Evolutionary conservation across 176 grass and related monocot genomes (phyloP).

Genomic region (Hyparrhenia diplandra): DNA sequence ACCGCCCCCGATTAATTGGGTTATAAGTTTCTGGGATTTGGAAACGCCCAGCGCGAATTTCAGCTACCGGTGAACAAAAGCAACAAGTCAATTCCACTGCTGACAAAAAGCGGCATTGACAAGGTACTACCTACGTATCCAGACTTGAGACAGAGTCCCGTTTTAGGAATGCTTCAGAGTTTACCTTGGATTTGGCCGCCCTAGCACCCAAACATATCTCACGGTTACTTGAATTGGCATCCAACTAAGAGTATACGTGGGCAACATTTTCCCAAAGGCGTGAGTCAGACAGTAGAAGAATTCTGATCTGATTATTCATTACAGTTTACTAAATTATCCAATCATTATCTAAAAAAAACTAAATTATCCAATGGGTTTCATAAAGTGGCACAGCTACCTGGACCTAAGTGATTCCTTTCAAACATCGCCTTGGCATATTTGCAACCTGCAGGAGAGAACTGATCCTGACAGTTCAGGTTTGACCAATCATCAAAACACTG

Average conservation of each 20-base stretch:
- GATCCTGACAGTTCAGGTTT: slow-evolving; percentile 20
- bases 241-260: background rate
- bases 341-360: too few species aligned
- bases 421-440: background rate
- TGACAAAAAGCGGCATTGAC: slow-evolving; percentile 20
- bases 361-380: background rate
- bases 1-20: slow-evolving; percentile 5
- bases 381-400: slow-evolving; percentile 16
- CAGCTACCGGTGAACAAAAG: slow-evolving; percentile 24
- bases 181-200: background rate
- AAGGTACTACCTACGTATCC: background rate
- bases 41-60: background rate
- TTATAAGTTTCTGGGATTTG: slow-evolving; percentile 12
- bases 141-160: background rate
- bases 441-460: slow-evolving; percentile 18
- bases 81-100: background rate
- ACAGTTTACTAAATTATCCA: slow-evolving; percentile 12
- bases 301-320: background rate
- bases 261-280: background rate
- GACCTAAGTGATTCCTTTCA: slow-evolving; percentile 27
- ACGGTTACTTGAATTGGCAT: slow-evolving; percentile 15
- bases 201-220: too few species aligned
- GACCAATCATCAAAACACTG: slow-evolving; percentile 11
- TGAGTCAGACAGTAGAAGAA: background rate
- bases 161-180: background rate